Evolutionary conservation across 2,329 filamentous ascomycete genomes (phyloP).

Genomic region (Dactylellina sp.): DNA sequence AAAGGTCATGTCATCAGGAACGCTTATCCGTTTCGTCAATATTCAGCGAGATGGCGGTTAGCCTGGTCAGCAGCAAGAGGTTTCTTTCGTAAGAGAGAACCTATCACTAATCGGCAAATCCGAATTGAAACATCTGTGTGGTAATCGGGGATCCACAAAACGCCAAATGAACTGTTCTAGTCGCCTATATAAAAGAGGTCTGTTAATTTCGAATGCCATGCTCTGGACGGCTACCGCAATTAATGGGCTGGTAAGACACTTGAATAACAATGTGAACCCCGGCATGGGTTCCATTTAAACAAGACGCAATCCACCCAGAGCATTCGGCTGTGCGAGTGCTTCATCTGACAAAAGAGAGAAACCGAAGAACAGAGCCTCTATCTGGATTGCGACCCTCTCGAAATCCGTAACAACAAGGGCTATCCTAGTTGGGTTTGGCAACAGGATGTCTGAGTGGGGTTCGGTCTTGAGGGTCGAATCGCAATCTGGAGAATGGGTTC

Average conservation of each 20-base stretch:
- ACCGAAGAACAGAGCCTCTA: conserved; percentile 37
- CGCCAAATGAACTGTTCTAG: conserved; percentile 19
- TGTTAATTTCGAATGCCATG: neutral
- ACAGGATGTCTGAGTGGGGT: neutral
- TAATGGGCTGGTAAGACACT: conserved; percentile 24
- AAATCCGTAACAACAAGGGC: conserved; percentile 21
- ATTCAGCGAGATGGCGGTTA: conserved; percentile 36
- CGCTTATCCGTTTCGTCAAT: conserved; percentile 10
- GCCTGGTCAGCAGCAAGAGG: neutral
- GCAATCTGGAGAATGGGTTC: no score
- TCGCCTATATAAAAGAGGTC: conserved; percentile 6
- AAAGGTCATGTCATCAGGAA: conserved; percentile 24
- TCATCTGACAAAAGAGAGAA: neutral
- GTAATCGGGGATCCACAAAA: conserved; percentile 42
- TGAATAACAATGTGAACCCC: conserved; percentile 39
- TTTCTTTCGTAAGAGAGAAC: no score
- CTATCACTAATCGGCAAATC: conserved; percentile 32
- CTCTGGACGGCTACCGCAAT: neutral
- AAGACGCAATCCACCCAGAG: neutral
- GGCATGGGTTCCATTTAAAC: conserved; percentile 22
- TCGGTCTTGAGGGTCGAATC: neutral
- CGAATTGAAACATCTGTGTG: conserved; percentile 22
- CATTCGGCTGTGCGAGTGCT: no score
- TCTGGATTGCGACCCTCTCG: conserved; percentile 10
- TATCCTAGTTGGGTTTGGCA: conserved; percentile 9